Percentiles rank a stretch among this genome's conserved stretches.
These are phyloP conservation scores for Arbutus unedo DNA, from an alignment of 148 eudicot genomes.

Conservation along the genomic window DNA sequence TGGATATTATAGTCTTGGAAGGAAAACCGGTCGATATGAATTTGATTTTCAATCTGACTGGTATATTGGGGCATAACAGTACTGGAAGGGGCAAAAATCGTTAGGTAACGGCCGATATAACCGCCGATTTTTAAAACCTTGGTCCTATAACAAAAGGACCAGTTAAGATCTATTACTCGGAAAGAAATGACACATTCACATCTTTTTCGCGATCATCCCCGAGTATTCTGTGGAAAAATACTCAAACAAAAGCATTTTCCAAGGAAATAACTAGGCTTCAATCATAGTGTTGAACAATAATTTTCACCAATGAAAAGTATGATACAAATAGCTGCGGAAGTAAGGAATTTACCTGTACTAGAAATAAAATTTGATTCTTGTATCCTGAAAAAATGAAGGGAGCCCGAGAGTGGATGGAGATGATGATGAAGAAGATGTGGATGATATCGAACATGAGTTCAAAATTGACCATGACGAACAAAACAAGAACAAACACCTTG, in stretches of 20 bases:
- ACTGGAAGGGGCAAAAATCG: no score
- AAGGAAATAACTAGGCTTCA: neutral
- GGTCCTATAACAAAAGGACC: neutral
- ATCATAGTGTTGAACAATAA: neutral
- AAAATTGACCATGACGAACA: conserved; percentile 58
- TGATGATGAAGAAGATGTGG: conserved; percentile 93
- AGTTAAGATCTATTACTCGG: neutral
- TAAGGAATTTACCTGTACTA: neutral
- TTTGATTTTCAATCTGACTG: no score
- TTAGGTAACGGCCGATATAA: no score
- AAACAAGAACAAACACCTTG: conserved; percentile 67
- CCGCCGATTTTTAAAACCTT: no score
- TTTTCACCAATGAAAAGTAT: neutral
- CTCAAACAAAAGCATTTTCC: neutral
- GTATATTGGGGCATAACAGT: no score
- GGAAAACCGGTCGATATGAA: no score
- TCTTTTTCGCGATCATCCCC: neutral
- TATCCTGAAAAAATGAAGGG: conserved; percentile 37
- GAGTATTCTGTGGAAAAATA: neutral
- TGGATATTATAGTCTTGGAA: no score
- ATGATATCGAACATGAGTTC: conserved; percentile 92
- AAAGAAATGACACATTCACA: neutral
- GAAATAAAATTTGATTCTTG: neutral
- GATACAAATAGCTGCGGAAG: neutral
- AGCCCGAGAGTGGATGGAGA: conserved; percentile 99